Base-by-base conservation (phyloP, 1,284 basidiomycete species). In the Trichosporon ovoides region DNA sequence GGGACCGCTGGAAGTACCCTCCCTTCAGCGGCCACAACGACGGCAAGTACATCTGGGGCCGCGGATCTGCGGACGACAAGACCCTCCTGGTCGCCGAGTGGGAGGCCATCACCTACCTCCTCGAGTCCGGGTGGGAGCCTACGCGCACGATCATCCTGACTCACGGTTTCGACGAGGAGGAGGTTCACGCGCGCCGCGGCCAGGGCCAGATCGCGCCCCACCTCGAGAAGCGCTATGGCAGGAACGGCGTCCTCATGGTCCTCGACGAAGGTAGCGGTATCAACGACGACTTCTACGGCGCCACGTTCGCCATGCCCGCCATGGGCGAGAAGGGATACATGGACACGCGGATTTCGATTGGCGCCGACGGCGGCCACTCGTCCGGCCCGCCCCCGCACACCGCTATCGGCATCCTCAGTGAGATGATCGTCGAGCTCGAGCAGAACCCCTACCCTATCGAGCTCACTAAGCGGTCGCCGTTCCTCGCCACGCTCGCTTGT, bases 321-420 rank as follows among this genome's bases (percentile, higher is more conserved):
- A 71, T 68, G 57, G 70, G 67, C 33, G 75, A 77, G 69, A 76
- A 77, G 60, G 74, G 75, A 1, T 75, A 76, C 48, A 57, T 75
- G 53, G 74, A 74, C 56, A 66, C 75, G 43, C 52, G 58, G 64
- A 71, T 78, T 38, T 63, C 70, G 2, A 71, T 79, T 12, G 72
- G 70, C 13, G 76, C 75, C 11, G 60, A 67, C 36, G 77, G 76
- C 36, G 76, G 76, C 9, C 80, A 81, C 66, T 79, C 78, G 14
- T 78, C 76, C 2, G 69, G 76, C 1, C 79, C 80, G 0, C 77
- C 77, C 0, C 58, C 60, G 7, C 80, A 81, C 65, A 80, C 78
- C 1, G 74, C 75, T 12, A 81, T 81, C 49, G 80, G 80, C 7
- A 68, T 80, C 58, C 73, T 80, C 61, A 64, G 73, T 0, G 65